Percentiles rank a stretch among this genome's conserved stretches.
phyloP scores from a whole-genome alignment of 176 grass and related monocot species.

The maize (Zea mays) region DNA sequence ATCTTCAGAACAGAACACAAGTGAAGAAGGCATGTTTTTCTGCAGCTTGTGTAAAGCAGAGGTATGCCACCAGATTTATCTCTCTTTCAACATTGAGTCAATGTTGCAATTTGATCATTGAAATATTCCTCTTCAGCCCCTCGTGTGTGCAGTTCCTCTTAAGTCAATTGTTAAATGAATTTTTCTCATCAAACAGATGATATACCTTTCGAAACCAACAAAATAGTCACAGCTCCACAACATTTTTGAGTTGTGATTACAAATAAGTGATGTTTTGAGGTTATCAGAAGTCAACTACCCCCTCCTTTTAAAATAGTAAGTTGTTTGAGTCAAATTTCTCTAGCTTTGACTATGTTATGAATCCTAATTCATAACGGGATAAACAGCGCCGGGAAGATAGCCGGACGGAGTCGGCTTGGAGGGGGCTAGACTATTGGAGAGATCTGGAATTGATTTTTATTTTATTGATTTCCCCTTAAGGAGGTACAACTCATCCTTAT shows the following conservation, averaged over 20 bases:
- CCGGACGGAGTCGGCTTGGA: too few relatives aligned
- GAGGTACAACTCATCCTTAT: too few relatives aligned
- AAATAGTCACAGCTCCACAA: background rate
- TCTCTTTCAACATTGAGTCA: background rate
- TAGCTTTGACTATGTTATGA: too few relatives aligned
- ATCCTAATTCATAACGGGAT: too few relatives aligned
- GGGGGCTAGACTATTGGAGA: too few relatives aligned
- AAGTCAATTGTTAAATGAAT: background rate
- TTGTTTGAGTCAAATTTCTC: too few relatives aligned
- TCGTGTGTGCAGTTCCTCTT: background rate
- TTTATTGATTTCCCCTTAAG: too few relatives aligned
- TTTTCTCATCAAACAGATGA: background rate
- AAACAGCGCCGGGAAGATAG: too few relatives aligned
- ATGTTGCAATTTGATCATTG: background rate
- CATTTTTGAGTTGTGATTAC: background rate
- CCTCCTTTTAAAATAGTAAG: too few relatives aligned
- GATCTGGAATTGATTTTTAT: too few relatives aligned
- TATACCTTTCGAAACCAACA: background rate
- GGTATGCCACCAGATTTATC: conserved; percentile 40
- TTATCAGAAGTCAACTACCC: too few relatives aligned
- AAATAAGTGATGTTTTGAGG: too few relatives aligned
- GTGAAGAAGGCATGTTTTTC: conserved; percentile 93
- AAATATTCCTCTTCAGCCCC: background rate
- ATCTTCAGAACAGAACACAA: conserved; percentile 58
- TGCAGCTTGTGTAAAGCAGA: conserved; percentile 91